phyloP scores from a whole-genome alignment of 2,329 filamentous ascomycete genomes.

The Gyromitra esculenta region DNA sequence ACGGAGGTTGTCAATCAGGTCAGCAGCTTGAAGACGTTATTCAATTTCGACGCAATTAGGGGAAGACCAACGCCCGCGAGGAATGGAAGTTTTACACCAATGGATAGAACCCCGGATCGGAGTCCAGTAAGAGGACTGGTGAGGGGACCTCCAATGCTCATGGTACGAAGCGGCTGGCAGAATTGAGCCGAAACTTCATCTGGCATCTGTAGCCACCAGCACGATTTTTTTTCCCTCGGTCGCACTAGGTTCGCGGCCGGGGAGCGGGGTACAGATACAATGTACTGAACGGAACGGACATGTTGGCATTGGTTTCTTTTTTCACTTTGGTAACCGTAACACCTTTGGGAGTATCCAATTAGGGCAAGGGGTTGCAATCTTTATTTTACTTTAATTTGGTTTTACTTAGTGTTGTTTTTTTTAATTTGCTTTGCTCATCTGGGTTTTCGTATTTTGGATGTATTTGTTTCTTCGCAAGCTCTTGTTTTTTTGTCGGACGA shows the following conservation, averaged over 20 bases:
- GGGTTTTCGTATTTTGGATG: constrained; percentile 21
- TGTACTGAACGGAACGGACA: constrained; percentile 25
- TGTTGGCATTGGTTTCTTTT: constrained; percentile 36
- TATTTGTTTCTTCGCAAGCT: constrained; percentile 39
- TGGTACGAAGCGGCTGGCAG: constrained; percentile 41
- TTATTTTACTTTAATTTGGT: constrained; percentile 37
- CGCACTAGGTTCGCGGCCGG: constrained; percentile 20
- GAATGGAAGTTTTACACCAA: constrained; percentile 44
- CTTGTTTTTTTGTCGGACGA: constrained; percentile 24
- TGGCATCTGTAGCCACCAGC: constrained; percentile 27
- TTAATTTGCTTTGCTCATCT: constrained; percentile 30
- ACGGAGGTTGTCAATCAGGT: constrained; percentile 43
- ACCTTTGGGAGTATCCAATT: constrained; percentile 23
- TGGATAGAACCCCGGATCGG: constrained; percentile 46
- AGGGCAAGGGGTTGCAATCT: constrained; percentile 25
- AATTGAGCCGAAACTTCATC: constrained; percentile 30
- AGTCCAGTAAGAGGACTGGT: constrained; percentile 40
- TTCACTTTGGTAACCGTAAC: constrained; percentile 29
- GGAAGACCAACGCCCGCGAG: constrained; percentile 47
- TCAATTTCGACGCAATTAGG: constrained; percentile 58
- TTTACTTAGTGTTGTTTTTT: constrained; percentile 39
- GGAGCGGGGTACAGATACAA: constrained; percentile 40
- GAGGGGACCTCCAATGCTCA: constrained; percentile 38
- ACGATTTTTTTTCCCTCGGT: constrained; percentile 32
- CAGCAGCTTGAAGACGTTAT: constrained; percentile 56